Evolutionary conservation across 2,329 filamentous ascomycete species (phyloP), one percentile per base, ranked within the genome.

Genomic region (Aspergillus niger): DNA sequence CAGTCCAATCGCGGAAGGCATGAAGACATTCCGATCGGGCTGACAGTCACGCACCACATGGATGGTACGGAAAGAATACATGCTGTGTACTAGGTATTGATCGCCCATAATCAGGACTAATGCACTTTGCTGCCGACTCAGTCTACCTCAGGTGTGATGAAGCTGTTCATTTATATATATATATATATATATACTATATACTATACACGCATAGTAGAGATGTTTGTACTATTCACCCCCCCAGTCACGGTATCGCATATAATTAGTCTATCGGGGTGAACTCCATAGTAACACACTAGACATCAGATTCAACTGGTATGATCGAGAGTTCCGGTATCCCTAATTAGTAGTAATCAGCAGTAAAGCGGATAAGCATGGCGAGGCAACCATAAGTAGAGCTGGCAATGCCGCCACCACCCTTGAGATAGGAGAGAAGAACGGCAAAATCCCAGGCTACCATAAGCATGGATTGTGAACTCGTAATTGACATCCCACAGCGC

Each of bases 1-100:
- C 48, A 51, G 28, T 44, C 65, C 65, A 66, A 64, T 68, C 63
- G 55, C 59, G 65, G 63, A 58, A 63, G 51, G 53, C 55, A 47
- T 50, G 32, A 50, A 59, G 56, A 61, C 56, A 39, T 64, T 61
- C 60, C 61, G 59, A 67, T 63, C 60, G 58, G 59, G 64, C 62
- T 67, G 57, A 58, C 43, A 52, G 53, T 59, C 59, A 65, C 55
- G 32, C 38, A 58, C 48, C 39, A 48, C 55, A 57, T 57, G 43
- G 32, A 53, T 28, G 39, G 39, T 55, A 58, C 58, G 44, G 28
- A 36, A 15, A n/a, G 20, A 49, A 24, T 17, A 57, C 38, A 4
- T 36, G 13, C 32, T 36, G 32, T 36, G 11, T 36, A 36, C 32
- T 36, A 36, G 32, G 32, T 36, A 36, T 36, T 36, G 32, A 36